phyloP scores from a whole-genome alignment of 495 filamentous ascomycete species.

The Tuber magnatum region DNA sequence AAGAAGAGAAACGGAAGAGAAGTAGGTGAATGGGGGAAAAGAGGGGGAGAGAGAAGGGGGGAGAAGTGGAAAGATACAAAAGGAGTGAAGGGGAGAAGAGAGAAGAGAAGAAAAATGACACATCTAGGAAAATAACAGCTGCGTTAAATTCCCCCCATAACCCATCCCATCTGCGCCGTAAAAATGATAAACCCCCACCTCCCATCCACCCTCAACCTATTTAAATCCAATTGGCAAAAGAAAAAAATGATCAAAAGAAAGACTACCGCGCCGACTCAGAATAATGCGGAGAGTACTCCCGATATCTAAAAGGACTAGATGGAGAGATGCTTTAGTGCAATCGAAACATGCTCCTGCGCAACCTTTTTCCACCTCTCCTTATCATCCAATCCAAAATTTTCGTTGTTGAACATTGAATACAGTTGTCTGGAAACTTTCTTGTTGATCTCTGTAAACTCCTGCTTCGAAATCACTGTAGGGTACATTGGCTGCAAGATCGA shows the following conservation, averaged over 20 bases:
- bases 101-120: neutral
- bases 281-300: neutral
- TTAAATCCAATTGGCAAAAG: neutral
- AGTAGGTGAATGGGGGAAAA: neutral
- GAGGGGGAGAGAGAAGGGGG: too few species aligned
- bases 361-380: slow-evolving; percentile 32
- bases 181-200: neutral
- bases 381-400: slow-evolving; percentile 14
- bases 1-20: neutral
- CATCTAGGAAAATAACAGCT: neutral
- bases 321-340: slow-evolving; percentile 21
- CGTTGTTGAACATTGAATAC: slow-evolving; percentile 31
- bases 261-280: neutral
- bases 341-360: slow-evolving; percentile 25
- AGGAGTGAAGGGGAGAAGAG: neutral
- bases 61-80: too few species aligned
- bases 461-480: slow-evolving; percentile 32
- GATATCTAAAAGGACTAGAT: neutral
- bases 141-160: neutral
- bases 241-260: neutral
- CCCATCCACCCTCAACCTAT: neutral
- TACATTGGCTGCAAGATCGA: slow-evolving; percentile 35
- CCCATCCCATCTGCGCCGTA: slow-evolving; percentile 1
- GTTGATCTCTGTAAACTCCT: slow-evolving; percentile 39
- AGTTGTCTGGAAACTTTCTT: slow-evolving; percentile 37